Percentiles rank a stretch among this genome's conserved stretches.
Evolutionary conservation across 2,329 filamentous ascomycete species (phyloP).

Genomic region (Scorias spongiosa): DNA sequence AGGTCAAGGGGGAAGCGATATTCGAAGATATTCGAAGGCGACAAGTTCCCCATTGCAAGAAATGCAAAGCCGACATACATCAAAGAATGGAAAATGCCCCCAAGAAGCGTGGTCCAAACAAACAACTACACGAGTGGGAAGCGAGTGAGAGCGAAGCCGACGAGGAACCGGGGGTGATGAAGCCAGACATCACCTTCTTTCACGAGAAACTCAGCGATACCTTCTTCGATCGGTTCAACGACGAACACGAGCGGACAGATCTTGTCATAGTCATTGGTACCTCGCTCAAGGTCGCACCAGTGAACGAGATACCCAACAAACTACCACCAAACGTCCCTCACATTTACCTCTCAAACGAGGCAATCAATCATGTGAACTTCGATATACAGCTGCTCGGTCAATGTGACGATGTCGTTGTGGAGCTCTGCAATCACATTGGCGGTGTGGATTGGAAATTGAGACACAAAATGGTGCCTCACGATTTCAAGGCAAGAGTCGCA

Average conservation of each 20-base stretch:
- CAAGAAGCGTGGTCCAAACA: constrained; percentile 32
- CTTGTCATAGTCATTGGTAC: constrained; percentile 93
- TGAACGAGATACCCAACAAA: constrained; percentile 56
- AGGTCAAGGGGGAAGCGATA: constrained; percentile 60
- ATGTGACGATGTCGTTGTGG: constrained; percentile 77
- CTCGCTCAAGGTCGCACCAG: constrained; percentile 85
- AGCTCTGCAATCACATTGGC: constrained; percentile 49
- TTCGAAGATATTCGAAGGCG: constrained; percentile 66
- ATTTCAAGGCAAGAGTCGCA: background rate
- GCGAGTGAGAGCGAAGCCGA: constrained; percentile 40
- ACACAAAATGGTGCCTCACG: background rate
- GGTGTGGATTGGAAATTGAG: background rate
- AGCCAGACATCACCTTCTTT: constrained; percentile 95
- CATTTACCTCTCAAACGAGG: constrained; percentile 30
- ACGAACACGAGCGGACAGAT: constrained; percentile 68
- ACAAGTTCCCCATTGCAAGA: constrained; percentile 60
- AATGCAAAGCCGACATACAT: constrained; percentile 44
- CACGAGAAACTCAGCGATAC: constrained; percentile 74
- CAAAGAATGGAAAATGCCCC: constrained; percentile 12
- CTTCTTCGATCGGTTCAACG: constrained; percentile 68
- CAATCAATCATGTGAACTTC: constrained; percentile 80
- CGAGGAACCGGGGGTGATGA: constrained; percentile 67
- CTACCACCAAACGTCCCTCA: constrained; percentile 18
- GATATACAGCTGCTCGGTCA: constrained; percentile 94
- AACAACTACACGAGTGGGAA: constrained; percentile 23